Evolutionary conservation across 2,329 filamentous ascomycete genomes (phyloP).

Genomic region (Sclerotinia spermophila): DNA sequence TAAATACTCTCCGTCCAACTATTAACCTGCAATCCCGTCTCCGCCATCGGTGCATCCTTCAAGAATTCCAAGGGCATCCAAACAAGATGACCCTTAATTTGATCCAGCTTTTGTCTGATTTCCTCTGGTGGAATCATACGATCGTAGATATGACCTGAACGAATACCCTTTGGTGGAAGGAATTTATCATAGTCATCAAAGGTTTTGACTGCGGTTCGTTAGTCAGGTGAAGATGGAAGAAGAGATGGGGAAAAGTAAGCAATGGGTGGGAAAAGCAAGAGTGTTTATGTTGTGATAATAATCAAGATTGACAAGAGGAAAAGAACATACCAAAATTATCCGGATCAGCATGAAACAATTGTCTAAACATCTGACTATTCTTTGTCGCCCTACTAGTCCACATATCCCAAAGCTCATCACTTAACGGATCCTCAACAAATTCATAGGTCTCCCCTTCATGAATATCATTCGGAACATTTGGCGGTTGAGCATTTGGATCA

Average conservation of each 20-base stretch:
- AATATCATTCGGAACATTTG: constrained; percentile 63
- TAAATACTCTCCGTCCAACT: constrained; percentile 83
- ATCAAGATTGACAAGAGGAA: not conserved
- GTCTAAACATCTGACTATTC: constrained; percentile 73
- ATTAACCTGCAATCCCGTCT: constrained; percentile 73
- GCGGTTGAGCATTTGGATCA: constrained; percentile 72
- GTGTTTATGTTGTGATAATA: not conserved
- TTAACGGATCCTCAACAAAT: constrained; percentile 68
- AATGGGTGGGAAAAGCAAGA: not conserved
- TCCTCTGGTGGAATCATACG: constrained; percentile 69
- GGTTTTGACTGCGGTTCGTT: constrained; percentile 60
- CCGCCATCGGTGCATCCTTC: constrained; percentile 81
- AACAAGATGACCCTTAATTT: constrained; percentile 83
- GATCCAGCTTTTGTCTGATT: constrained; percentile 69
- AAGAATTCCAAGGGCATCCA: constrained; percentile 94
- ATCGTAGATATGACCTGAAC: constrained; percentile 84
- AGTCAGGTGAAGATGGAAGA: not conserved
- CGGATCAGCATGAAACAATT: constrained; percentile 82
- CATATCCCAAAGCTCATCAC: constrained; percentile 61
- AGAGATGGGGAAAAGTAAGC: too few species aligned
- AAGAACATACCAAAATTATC: constrained; percentile 67
- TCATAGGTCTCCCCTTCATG: constrained; percentile 59
- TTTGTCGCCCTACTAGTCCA: constrained; percentile 67
- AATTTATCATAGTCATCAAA: constrained; percentile 89
- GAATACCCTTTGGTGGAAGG: constrained; percentile 64